Evolutionary conservation across 2,329 filamentous ascomycete genomes (phyloP).

Genomic region (Neophaeococcomyces mojaviensis): DNA sequence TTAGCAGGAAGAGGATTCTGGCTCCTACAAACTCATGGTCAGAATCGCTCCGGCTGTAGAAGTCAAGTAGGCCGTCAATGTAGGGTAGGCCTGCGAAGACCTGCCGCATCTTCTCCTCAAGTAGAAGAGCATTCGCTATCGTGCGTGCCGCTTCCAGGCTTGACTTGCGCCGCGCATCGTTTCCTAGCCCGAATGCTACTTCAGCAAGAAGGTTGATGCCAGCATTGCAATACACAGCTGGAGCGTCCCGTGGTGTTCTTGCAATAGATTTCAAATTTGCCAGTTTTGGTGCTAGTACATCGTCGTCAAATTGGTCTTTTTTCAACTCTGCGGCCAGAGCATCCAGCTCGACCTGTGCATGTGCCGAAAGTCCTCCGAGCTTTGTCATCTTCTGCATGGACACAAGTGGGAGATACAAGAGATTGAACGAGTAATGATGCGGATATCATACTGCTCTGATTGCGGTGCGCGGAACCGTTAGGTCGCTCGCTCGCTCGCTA

Average conservation of each 20-base stretch:
- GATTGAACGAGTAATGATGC: too few relatives aligned
- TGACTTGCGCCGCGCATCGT: constrained; percentile 48
- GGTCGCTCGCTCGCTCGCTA: too few relatives aligned
- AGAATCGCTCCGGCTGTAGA: constrained; percentile 61
- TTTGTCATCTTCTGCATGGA: not conserved
- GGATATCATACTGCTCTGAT: too few relatives aligned
- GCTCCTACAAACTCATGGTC: constrained; percentile 82
- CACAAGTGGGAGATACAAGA: not conserved
- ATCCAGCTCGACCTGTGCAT: not conserved
- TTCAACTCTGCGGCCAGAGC: constrained; percentile 1
- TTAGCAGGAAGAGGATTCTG: constrained; percentile 72
- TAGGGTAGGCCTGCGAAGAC: constrained; percentile 65
- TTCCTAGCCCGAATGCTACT: constrained; percentile 63
- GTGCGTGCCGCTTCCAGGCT: constrained; percentile 28
- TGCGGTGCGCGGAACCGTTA: too few relatives aligned
- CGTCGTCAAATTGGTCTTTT: constrained; percentile 5
- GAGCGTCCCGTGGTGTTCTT: constrained; percentile 62
- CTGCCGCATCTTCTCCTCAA: constrained; percentile 61
- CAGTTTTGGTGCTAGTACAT: constrained; percentile 35
- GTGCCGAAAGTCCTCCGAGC: not conserved
- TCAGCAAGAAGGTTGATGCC: constrained; percentile 65
- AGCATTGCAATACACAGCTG: constrained; percentile 75
- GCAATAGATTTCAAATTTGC: constrained; percentile 69
- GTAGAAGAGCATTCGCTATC: constrained; percentile 74
- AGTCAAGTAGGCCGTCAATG: constrained; percentile 59